Evolutionary conservation across 495 filamentous ascomycete genomes (phyloP), one percentile per base, ranked within the genome.

Genomic region (Hapsidospora chrysogenum): DNA sequence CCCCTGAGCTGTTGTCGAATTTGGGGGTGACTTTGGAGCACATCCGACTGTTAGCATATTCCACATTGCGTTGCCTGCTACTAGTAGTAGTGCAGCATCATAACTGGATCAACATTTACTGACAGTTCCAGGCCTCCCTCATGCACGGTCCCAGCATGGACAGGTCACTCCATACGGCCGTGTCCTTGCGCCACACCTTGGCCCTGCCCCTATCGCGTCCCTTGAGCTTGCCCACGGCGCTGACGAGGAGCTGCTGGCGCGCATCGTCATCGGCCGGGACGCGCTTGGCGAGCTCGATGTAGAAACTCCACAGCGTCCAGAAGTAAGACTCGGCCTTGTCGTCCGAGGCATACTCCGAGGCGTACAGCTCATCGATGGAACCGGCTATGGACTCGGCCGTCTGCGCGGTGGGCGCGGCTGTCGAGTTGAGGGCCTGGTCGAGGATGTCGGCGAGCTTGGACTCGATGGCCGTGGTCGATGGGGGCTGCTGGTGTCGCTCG

Each of bases 121-220:
- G 8, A 35, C 33, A 17, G 15, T 35, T 35, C 33, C 33, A 35
- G 17, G 19, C 33, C 17, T 35, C 33, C 22, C 33, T 21, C 33
- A 35, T 35, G 20, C 19, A 18, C 17, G 33, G 10, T 3, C 18
- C 33, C 16, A 35, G 22, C 3, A 35, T 18, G 18, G 33, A 20
- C 33, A 35, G 11, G 18, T 35, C 33, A 14, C 9, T 23, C 33
- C 33, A 35, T 14, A 35, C 4, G 9, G 9, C 8, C 11, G 19
- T n/a, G 17, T 13, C 6, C 33, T 18, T 16, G 3, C 20, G 14
- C 33, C 33, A 35, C 9, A 35, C 14, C 10, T 21, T 21, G 11
- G 23, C 33, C 3, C 8, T 25, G 16, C n/a, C 33, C 17, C 20
- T 16, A 9, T 25, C 8, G 14, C 23, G 20, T 14, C 10, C 31